Percentiles rank a stretch among this genome's conserved stretches.
Conservation (phyloP, 2,329 filamentous ascomycete genomes). For the Cladosporium sp. region DNA sequence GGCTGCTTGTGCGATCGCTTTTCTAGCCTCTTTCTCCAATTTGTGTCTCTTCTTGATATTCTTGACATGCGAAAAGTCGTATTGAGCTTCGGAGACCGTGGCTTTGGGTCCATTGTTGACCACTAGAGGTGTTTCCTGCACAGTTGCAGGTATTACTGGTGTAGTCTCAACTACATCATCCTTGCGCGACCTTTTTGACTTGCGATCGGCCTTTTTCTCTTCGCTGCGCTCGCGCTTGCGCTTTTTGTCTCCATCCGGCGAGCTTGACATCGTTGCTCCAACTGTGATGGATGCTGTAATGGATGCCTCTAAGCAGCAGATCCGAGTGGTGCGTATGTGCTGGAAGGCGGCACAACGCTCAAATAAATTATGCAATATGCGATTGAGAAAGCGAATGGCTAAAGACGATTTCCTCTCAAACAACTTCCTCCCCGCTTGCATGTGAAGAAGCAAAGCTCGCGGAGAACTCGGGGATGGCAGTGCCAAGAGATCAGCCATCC, state of each 20-base stretch:
- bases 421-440: constrained; percentile 6
- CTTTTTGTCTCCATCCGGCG: constrained; percentile 21
- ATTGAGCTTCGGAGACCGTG: constrained; percentile 2
- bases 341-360: constrained; percentile 38
- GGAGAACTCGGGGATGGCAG: constrained; percentile 2
- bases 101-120: not conserved
- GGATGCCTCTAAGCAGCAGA: constrained; percentile 2
- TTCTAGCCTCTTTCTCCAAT: constrained; percentile 32
- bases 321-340: constrained; percentile 44
- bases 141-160: not conserved
- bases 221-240: constrained; percentile 30
- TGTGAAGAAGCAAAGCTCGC: constrained; percentile 1
- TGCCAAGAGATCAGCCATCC: constrained; percentile 3
- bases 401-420: constrained; percentile 2
- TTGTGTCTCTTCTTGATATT: constrained; percentile 31
- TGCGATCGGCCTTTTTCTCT: constrained; percentile 28
- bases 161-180: not conserved
- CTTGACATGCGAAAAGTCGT: constrained; percentile 28
- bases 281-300: not conserved
- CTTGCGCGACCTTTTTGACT: constrained; percentile 27
- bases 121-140: not conserved
- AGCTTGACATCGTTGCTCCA: not conserved
- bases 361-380: constrained; percentile 25
- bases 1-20: constrained; percentile 23
- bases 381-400: constrained; percentile 8